Evolutionary conservation across 2,329 filamentous ascomycete species (phyloP).

Genomic region (Botrytis elliptica): DNA sequence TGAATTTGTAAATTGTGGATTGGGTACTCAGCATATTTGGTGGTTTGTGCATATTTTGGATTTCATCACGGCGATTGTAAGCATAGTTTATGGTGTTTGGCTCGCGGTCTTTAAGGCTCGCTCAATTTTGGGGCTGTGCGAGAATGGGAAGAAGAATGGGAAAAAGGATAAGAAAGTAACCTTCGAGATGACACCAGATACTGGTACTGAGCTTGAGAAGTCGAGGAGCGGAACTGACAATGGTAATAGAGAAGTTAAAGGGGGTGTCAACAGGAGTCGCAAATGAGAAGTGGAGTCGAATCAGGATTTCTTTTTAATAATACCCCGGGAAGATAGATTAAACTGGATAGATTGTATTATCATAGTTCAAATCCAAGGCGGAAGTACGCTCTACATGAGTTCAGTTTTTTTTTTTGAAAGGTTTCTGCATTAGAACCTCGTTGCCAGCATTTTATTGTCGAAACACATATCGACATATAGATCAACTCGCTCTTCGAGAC

Average conservation of each 20-base stretch:
- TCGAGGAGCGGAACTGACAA: not conserved
- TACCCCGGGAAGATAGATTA: conserved; percentile 1
- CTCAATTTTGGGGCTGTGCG: not conserved
- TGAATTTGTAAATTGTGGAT: conserved; percentile 73
- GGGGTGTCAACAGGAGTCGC: not conserved
- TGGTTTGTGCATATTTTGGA: conserved; percentile 83
- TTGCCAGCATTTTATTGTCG: not conserved
- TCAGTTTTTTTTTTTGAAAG: not conserved
- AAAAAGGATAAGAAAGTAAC: conserved; percentile 14
- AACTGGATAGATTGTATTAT: not conserved
- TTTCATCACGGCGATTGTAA: conserved; percentile 33
- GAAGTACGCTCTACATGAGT: not conserved
- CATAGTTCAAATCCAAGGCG: not conserved
- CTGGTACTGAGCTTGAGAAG: not conserved
- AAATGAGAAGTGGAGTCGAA: not conserved
- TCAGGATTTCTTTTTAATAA: not conserved
- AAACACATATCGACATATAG: not conserved
- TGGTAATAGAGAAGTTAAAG: not conserved
- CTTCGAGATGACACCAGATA: not conserved
- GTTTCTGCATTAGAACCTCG: not conserved
- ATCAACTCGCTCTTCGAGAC: not conserved
- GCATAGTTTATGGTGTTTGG: conserved; percentile 25
- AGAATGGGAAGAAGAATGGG: not conserved
- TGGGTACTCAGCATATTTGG: conserved; percentile 91
- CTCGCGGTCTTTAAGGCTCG: not conserved